Evolutionary conservation across 768 basidiomycete species (phyloP).

Genomic region (Boletus subcaerulescens): DNA sequence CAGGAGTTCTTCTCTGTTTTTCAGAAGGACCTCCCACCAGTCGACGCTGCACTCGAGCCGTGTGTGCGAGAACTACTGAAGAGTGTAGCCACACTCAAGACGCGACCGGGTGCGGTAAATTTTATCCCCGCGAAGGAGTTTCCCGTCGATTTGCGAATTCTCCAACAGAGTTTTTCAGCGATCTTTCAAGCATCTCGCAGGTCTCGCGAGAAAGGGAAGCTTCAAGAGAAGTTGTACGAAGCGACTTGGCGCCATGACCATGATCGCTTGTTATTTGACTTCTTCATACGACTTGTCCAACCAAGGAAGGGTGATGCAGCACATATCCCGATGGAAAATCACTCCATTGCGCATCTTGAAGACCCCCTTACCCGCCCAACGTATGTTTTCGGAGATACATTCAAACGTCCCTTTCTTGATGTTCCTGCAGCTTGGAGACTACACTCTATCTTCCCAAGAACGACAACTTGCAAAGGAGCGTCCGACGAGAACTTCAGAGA

Average conservation of each 20-base stretch:
- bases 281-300: slow-evolving; percentile 4
- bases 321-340: not conserved
- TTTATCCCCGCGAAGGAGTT: not conserved
- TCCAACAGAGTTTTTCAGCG: slow-evolving; percentile 6
- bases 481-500: too few relatives aligned
- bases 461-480: not conserved
- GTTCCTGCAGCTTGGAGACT: not conserved
- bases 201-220: slow-evolving; percentile 2
- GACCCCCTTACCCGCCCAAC: slow-evolving; percentile 1
- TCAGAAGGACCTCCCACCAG: slow-evolving; percentile 5
- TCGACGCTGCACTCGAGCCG: slow-evolving; percentile 9
- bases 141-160: slow-evolving; percentile 3
- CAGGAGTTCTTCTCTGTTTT: too few relatives aligned
- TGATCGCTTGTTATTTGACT: slow-evolving; percentile 9
- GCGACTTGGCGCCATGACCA: slow-evolving; percentile 7
- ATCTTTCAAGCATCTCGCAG: slow-evolving; percentile 10
- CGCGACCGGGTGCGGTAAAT: not conserved
- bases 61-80: slow-evolving; percentile 1
- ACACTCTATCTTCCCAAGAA: not conserved
- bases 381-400: too few relatives aligned
- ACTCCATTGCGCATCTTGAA: not conserved
- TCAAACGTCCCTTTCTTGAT: not conserved
- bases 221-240: not conserved
- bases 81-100: not conserved
- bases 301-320: not conserved